These are phyloP conservation scores for Lagenidium sp. DNA, from an alignment of 352 stramenopile genomes.

Conservation along the genomic window DNA sequence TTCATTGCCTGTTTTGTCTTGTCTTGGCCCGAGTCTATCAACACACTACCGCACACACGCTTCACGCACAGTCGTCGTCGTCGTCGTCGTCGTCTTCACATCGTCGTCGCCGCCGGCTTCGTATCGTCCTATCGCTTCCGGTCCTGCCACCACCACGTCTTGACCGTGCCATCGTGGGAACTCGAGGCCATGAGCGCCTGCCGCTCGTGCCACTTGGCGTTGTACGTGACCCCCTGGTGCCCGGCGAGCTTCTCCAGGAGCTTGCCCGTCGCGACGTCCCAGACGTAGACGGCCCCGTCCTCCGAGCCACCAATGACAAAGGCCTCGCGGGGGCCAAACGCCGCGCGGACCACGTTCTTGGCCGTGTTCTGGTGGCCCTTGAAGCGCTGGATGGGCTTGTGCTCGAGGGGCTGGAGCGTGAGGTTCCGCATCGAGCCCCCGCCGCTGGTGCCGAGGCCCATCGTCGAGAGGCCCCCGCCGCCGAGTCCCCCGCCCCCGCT, in stretches of 20 bases:
- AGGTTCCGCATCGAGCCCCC: slow-evolving; percentile 13
- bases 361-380: slow-evolving; percentile 87
- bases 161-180: slow-evolving; percentile 84
- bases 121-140: slow-evolving; percentile 41
- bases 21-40: not conserved
- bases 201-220: slow-evolving; percentile 81
- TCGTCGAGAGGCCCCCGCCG: not conserved
- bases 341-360: slow-evolving; percentile 81
- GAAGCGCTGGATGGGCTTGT: slow-evolving; percentile 76
- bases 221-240: slow-evolving; percentile 77
- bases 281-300: slow-evolving; percentile 82
- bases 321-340: slow-evolving; percentile 76
- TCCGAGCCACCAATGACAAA: slow-evolving; percentile 85
- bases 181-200: slow-evolving; percentile 78
- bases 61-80: no score
- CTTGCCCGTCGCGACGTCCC: slow-evolving; percentile 81
- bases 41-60: not conserved
- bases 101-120: no score
- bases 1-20: not conserved
- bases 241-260: slow-evolving; percentile 71
- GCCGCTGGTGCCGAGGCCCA: not conserved
- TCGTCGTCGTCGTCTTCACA: not conserved
- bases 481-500: not conserved
- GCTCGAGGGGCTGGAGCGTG: slow-evolving; percentile 27
- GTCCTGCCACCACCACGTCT: slow-evolving; percentile 86